Evolutionary conservation across 2,329 filamentous ascomycete species (phyloP), one percentile per base, ranked within the genome.

Genomic region (Drechslera avenae): DNA sequence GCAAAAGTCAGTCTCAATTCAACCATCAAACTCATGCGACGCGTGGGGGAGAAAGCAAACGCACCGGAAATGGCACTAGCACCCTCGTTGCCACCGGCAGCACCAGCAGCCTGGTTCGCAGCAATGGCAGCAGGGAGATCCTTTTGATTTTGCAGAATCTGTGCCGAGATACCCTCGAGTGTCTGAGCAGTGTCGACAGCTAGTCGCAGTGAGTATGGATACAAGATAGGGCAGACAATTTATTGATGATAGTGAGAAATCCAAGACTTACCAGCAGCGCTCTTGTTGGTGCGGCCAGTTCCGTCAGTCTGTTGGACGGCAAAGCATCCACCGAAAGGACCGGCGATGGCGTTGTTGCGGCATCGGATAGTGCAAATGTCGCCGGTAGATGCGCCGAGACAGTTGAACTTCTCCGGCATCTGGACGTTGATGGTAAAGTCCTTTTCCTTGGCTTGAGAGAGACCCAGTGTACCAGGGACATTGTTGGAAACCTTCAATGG

Each of bases 281-380:
- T 57, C 6, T 49, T 36, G 33, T 71, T 50, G 2, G 41, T 50
- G 8, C 70, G 64, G 17, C 70, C 70, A 7, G 54, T 56, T 12
- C 62, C 67, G 30, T 84, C 82, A 23, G 73, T 71, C 62, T 86
- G 83, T 66, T 84, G 81, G 14, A 84, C 80, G 12, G 82, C 79
- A 34, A 85, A 79, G 52, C 83, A 81, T 26, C 83, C 83, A 33
- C 85, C 84, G 59, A 87, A 87, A n/a, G 84, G 84, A 2, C 84
- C 84, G 5, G 83, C 83, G 16, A 78, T 72, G 6, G 83, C 83
- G 4, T 73, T 77, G 71, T 87, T 87, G 71, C 84, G 76, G 75
- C 84, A 86, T 30, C 83, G 79, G 19, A 87, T 81, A 39, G 86
- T 79, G 72, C 85, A 87, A 54, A 86, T 79, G 59, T 84, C 80